Evolutionary conservation across 331 rosid genomes (phyloP), one percentile per base, ranked within the genome.

Genomic region (Erythrophleum ivorense): DNA sequence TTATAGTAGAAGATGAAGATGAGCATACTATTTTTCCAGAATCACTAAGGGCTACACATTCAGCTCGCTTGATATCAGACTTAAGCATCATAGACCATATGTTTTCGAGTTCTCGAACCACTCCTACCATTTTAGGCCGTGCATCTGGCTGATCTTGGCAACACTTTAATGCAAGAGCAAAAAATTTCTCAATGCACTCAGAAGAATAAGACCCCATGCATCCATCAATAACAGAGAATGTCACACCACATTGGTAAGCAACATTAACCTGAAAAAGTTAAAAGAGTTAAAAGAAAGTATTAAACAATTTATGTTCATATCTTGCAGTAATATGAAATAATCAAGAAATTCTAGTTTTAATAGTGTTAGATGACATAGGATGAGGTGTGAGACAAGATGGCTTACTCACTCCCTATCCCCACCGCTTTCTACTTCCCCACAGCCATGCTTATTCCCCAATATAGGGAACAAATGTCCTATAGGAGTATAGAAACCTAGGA

Each of bases 71-170:
- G 29, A 55, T 53, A 54, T 90, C 82, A 0, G 84, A 80, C 58
- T 88, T 89, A 0, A 92, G 88, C 73, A 90, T 65, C 92, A 89
- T 84, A 66, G 59, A 45, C 79, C 87, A 85, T 29, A 93, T 86
- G 57, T 70, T 80, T 58, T 93, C 98, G 0, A 96, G 91, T 76
- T 88, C 97, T 29, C 97, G 88, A 50, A 88, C 97, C 4, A 96
- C 94, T 84, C 93, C 94, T n/a, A 81, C 67, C 97, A 91, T 92
- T 58, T 90, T 86, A 48, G 99, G 99, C 59, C 99, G 63, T 7
- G 77, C 89, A 53, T 89, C 91, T 12, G 92, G 83, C 21, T 65
- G 84, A 2, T 96, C 91, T 70, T 86, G 83, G 89, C 97, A 90
- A 70, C 97, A 96, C 85, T 76, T 91, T 18, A 96, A 80, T 54